Conservation (phyloP, 495 filamentous ascomycete species). For the Daldinia grandis region DNA sequence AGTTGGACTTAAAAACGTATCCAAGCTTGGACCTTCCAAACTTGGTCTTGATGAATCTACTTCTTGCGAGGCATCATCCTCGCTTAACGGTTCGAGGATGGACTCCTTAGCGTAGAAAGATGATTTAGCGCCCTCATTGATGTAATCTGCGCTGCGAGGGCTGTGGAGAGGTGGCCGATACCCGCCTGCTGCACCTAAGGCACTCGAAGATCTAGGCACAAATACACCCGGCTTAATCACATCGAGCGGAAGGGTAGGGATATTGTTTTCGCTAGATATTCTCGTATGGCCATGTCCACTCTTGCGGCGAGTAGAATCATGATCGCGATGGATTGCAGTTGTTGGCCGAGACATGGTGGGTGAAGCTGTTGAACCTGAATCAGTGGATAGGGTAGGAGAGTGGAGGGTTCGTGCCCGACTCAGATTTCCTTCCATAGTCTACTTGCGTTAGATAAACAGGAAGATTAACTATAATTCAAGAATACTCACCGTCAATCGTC, state of each 20-base stretch:
- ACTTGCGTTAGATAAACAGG: slow-evolving; percentile 29
- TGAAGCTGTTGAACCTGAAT: slow-evolving; percentile 57
- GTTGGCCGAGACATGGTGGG: slow-evolving; percentile 50
- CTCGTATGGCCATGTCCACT: slow-evolving; percentile 48
- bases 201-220: slow-evolving; percentile 56
- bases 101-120: neutral
- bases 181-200: slow-evolving; percentile 58
- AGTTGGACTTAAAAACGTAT: slow-evolving; percentile 52
- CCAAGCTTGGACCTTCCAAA: slow-evolving; percentile 44
- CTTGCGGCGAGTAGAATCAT: slow-evolving; percentile 31
- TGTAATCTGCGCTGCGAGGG: slow-evolving; percentile 51
- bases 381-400: slow-evolving; percentile 65
- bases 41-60: slow-evolving; percentile 37
- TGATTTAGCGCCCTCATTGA: slow-evolving; percentile 36
- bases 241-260: slow-evolving; percentile 45
- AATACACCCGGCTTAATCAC: slow-evolving; percentile 46
- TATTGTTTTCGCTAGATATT: slow-evolving; percentile 56
- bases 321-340: slow-evolving; percentile 45
- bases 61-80: slow-evolving; percentile 47
- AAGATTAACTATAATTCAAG: neutral
- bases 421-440: slow-evolving; percentile 94
- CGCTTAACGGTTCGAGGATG: slow-evolving; percentile 49
- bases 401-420: slow-evolving; percentile 78
- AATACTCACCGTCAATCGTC: slow-evolving; percentile 77
- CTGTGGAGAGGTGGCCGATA: slow-evolving; percentile 53